Evolutionary conservation across 129 eudicot genomes (phyloP).

Genomic region (Flaveria trinervia): DNA sequence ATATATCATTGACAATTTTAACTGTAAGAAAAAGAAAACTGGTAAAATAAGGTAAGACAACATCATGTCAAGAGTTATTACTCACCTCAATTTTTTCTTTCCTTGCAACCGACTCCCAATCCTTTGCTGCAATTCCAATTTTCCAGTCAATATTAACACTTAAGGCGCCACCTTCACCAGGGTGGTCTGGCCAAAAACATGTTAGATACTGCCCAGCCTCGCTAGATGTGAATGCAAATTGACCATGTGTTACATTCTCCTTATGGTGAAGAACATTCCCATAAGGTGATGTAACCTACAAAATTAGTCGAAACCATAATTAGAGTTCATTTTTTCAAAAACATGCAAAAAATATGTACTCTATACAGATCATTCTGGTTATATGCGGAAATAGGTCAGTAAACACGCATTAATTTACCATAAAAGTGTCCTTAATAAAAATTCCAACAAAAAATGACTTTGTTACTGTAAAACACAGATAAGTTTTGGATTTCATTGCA

Average conservation of each 20-base stretch:
- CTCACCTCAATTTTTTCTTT: constrained; percentile 89
- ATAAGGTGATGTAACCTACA: constrained; percentile 91
- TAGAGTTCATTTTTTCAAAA: not conserved
- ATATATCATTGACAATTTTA: not conserved
- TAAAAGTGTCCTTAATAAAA: not conserved
- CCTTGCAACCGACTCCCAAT: constrained; percentile 90
- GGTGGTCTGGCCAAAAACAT: constrained; percentile 73
- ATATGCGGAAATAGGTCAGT: not conserved
- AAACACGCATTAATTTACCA: not conserved
- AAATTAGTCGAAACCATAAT: constrained; percentile 22
- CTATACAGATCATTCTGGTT: constrained; percentile 9
- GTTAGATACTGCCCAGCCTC: constrained; percentile 82
- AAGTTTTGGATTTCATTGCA: constrained; percentile 7
- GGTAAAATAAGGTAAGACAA: constrained; percentile 5
- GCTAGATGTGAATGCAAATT: constrained; percentile 85
- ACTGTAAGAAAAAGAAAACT: not conserved
- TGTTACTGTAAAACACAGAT: not conserved
- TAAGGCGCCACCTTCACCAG: constrained; percentile 52
- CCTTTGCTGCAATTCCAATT: constrained; percentile 92
- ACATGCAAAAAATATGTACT: not conserved
- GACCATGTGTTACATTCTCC: constrained; percentile 77
- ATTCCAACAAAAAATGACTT: not conserved
- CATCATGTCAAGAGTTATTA: not conserved
- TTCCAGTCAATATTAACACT: constrained; percentile 93
- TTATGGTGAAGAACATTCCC: constrained; percentile 71